These are phyloP conservation scores for Exophiala oligosperma DNA, from an alignment of 2,329 filamentous ascomycete species.

Conservation along the genomic window DNA sequence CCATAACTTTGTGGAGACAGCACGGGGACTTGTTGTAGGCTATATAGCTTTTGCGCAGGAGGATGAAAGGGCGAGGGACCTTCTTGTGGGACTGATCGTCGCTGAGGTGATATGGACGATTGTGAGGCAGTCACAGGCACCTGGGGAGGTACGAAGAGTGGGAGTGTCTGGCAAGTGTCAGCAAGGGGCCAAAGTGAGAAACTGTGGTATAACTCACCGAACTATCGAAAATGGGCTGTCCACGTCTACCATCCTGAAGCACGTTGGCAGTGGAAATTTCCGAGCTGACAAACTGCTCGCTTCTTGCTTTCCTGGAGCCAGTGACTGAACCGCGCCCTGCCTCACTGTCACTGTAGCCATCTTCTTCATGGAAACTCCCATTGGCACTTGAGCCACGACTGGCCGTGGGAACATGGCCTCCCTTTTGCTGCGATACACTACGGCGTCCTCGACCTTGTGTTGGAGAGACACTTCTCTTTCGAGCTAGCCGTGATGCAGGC, in stretches of 20 bases:
- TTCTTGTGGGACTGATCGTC: conserved; percentile 73
- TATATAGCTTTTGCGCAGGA: conserved; percentile 76
- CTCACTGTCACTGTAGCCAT: conserved; percentile 85
- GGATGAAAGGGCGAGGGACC: conserved; percentile 72
- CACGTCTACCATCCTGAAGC: conserved; percentile 91
- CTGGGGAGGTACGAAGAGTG: conserved; percentile 89
- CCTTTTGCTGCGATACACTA: conserved; percentile 76
- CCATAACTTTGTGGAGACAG: conserved; percentile 82
- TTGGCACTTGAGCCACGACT: conserved; percentile 64
- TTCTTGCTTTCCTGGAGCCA: conserved; percentile 71
- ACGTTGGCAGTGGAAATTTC: conserved; percentile 99
- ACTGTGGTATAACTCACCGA: conserved; percentile 68
- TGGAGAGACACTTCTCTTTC: conserved; percentile 77
- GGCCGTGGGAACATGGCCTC: conserved; percentile 63
- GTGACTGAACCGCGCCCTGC: conserved; percentile 72
- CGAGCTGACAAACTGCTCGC: conserved; percentile 84
- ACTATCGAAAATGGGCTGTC: conserved; percentile 92
- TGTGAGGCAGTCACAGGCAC: conserved; percentile 95
- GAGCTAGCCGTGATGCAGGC: conserved; percentile 68
- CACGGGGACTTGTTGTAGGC: conserved; percentile 52
- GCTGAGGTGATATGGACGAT: conserved; percentile 90
- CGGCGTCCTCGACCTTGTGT: conserved; percentile 67
- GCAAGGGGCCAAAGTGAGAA: conserved; percentile 20
- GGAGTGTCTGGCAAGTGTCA: conserved; percentile 70
- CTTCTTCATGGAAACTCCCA: conserved; percentile 67